Evolutionary conservation across 371 early-diverging fungal species (phyloP).

Genomic region (Mortierella sp.): DNA sequence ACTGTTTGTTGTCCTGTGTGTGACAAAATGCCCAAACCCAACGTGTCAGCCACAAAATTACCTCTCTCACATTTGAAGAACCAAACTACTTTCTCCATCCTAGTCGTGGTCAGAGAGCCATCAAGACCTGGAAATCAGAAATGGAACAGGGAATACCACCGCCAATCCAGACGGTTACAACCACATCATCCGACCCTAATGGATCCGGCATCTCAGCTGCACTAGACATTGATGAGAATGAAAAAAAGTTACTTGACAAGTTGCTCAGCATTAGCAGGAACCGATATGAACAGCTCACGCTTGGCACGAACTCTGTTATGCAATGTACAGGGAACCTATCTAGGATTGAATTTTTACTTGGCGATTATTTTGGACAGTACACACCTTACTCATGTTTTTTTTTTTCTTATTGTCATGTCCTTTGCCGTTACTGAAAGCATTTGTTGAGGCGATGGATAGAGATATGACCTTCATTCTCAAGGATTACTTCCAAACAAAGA

Average conservation of each 20-base stretch:
- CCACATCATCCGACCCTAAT: background rate
- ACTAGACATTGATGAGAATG: background rate
- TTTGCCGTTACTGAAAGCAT: background rate
- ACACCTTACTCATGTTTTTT: background rate
- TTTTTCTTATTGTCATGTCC: background rate
- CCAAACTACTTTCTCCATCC: too few species aligned
- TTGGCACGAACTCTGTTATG: background rate
- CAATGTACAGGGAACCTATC: background rate
- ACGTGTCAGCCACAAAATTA: too few species aligned
- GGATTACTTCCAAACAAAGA: conserved; percentile 1
- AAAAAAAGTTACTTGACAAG: background rate
- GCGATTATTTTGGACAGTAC: too few species aligned
- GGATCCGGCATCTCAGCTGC: background rate
- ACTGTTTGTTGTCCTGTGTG: too few species aligned
- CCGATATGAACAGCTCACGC: background rate
- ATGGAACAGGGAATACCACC: background rate
- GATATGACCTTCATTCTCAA: background rate
- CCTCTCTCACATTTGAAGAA: too few species aligned
- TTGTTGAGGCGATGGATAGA: conserved; percentile 1
- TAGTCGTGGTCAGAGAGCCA: too few species aligned
- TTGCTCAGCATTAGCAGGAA: background rate
- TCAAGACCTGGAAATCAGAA: background rate
- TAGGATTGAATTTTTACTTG: background rate
- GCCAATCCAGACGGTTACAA: background rate
- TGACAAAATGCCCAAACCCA: too few species aligned